A percentile compares a stretch with the other conserved stretches of the same genome.
These are phyloP conservation scores for Boletus vinaceobasis DNA, from an alignment of 768 basidiomycete genomes.

Conservation along the genomic window DNA sequence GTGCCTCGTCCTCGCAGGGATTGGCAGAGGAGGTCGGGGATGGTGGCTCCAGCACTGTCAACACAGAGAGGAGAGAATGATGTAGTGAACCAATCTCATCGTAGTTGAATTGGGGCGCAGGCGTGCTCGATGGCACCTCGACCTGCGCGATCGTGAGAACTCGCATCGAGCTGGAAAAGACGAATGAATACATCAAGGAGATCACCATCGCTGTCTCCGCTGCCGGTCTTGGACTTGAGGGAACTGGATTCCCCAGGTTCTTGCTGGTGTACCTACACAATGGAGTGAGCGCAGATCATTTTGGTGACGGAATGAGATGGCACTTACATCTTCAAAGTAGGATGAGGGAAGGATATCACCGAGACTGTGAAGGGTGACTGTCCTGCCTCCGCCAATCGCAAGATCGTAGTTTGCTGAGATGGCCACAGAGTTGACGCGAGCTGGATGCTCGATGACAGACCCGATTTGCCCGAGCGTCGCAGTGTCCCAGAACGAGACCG, in stretches of 20 bases:
- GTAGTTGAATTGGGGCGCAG: neutral
- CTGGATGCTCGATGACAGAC: neutral
- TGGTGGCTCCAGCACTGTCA: neutral
- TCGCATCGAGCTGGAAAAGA: neutral
- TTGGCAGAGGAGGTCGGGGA: neutral
- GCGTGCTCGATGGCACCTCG: neutral
- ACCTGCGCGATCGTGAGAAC: neutral
- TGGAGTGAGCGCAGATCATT: neutral
- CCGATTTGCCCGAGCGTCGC: neutral
- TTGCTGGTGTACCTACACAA: neutral
- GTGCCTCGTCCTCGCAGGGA: neutral
- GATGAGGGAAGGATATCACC: neutral
- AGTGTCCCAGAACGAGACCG: neutral
- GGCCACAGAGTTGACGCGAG: accelerated
- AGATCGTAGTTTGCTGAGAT: neutral
- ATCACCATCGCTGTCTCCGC: neutral
- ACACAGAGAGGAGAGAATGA: neutral
- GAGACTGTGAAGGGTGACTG: neutral
- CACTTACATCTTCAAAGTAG: neutral
- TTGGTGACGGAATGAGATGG: neutral
- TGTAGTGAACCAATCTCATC: neutral
- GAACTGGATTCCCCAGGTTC: neutral
- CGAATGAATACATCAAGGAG: neutral
- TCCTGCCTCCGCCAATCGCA: neutral
- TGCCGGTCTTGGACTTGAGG: neutral